Evolutionary conservation across 495 filamentous ascomycete species (phyloP), one percentile per base, ranked within the genome.

Genomic region (Jackrogersella multiformis): DNA sequence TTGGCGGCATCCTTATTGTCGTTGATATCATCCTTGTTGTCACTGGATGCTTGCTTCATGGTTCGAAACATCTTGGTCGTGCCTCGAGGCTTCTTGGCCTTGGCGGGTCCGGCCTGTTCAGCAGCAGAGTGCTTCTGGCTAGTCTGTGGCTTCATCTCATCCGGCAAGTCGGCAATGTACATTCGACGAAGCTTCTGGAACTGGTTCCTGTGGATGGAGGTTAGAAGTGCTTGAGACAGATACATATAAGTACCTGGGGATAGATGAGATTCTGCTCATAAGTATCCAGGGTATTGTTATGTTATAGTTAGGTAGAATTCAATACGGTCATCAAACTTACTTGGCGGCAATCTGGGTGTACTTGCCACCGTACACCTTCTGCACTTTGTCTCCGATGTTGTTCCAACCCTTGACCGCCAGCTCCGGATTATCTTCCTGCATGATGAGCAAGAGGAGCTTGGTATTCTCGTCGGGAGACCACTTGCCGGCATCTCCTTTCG

Each of bases 371-470:
- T 63, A 68, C 1, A 49, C 23, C 0, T 1, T 2, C 16, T 63
- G n/a, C 4, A 46, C 53, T 21, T 45, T 62, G 2, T 62, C 59
- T 4, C 9, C 23, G 24, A 68, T 62, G 2, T 18, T 1, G 15
- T 68, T 68, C 64, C 64, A 68, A 2, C 58, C 64, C 8, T 16
- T 56, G n/a, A 68, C 57, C 2, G n/a, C 6, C 0, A 66, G 38
- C 0, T 60, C n/a, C 13, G 5, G 16, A 24, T 66, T 62, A 5
- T 42, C 44, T 7, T 53, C 44, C 44, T 61, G 51, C 64, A 61
- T 62, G 21, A 68, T 57, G 9, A 68, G 23, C 5, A 68, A n/a
- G 13, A 68, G 26, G n/a, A 57, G 35, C 20, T 38, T 57, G 6
- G 18, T 5, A 9, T 7, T 45, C 20, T 68, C 64, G 0, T 61